Conservation (phyloP, 2,329 filamentous ascomycete genomes). For the Cercospora zeae-maydis region DNA sequence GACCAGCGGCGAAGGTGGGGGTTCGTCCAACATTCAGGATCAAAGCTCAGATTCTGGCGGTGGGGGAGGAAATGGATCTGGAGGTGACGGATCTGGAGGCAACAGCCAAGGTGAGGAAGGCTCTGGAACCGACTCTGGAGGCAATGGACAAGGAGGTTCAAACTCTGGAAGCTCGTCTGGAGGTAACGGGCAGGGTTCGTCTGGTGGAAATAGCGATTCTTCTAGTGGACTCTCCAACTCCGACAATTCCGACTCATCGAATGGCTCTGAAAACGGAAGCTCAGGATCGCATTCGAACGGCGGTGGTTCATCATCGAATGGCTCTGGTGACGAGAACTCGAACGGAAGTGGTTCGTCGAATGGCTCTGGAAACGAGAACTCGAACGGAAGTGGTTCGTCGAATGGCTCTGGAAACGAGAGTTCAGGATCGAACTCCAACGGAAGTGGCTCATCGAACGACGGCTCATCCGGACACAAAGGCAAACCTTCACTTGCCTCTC, state of each 20-base stretch:
- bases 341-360: background rate
- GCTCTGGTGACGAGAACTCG: too few species aligned
- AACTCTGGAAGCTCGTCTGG: background rate
- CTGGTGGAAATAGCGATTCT: background rate
- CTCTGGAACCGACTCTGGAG: background rate
- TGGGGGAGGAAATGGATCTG: background rate
- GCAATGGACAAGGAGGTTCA: too few species aligned
- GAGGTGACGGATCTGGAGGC: background rate
- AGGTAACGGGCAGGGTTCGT: background rate
- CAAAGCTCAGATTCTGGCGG: background rate
- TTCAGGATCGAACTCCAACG: background rate
- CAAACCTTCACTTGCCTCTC: background rate
- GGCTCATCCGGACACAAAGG: background rate
- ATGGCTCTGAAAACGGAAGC: background rate
- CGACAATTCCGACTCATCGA: background rate
- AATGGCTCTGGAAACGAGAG: background rate
- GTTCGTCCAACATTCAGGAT: background rate
- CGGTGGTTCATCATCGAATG: background rate
- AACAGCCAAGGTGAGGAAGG: background rate
- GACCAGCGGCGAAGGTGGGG: background rate
- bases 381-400: background rate
- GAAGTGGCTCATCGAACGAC: background rate
- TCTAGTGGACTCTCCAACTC: background rate
- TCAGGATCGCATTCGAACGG: background rate
- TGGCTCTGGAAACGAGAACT: too few species aligned